Evolutionary conservation across 306 rosid species (phyloP), one percentile per base, ranked within the genome.

Genomic region (Senna siamea): DNA sequence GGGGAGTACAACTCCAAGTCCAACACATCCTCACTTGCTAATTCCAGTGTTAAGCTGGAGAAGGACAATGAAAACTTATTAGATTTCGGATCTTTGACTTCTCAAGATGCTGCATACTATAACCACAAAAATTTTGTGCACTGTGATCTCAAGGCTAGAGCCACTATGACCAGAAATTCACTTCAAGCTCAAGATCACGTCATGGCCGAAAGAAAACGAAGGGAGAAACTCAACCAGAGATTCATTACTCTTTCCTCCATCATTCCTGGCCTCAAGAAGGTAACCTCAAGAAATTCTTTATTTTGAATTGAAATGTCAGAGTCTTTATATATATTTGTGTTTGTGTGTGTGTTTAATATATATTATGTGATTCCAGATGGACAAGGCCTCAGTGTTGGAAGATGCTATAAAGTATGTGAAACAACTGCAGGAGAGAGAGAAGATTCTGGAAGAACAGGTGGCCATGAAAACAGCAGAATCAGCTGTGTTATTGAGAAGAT

Each of bases 191-290:
- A 87, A 70, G 98, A 88, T 80, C 98, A 91, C 38, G 87, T 91
- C 15, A 19, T 91, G 0, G 93, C 98, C 0, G 98, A 94, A 79
- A 67, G 97, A 79, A 91, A 86, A 76, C 77, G 98, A 38, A 77
- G 98, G 70, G 94, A 91, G 73, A 94, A 91, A 59, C 97, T 94
- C 79, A 94, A 83, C 81, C 96, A 94, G 79, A 85, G 87, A 76
- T 94, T 94, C 80, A 81, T 89, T 48, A 87, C 97, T 59, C 86
- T 93, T 17, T 89, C 98, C 9, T 89, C 98, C 56, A 70, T 91
- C 5, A 73, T 91, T 87, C 97, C 98, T 18, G 96, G 91, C 69
- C 90, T 91, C 53, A 91, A 89, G 59, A 93, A 93, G 98, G 97
- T 91, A n/a, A n/a, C n/a, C n/a, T n/a, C n/a, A n/a, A n/a, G n/a